Evolutionary conservation across 139 green algal genomes (phyloP), one percentile per base, ranked within the genome.

Genomic region (Monoraphidium neglectum): DNA sequence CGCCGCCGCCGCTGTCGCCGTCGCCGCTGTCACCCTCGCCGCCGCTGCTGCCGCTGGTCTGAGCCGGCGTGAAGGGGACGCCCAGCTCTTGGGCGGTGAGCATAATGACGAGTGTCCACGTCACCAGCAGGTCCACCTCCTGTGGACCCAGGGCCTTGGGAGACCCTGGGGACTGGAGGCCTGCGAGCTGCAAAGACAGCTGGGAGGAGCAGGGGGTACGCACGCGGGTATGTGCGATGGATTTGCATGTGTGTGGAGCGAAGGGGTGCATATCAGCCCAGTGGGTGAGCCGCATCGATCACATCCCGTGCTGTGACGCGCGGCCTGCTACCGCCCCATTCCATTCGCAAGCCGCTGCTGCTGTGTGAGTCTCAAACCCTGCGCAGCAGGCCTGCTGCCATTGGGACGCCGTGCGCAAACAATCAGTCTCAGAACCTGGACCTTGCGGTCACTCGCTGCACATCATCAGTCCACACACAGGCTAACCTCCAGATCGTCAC

Each of bases 71-170:
- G 5, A 81, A 66, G 0, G 82, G 74, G 54, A 93, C 40, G 4
- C 82, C 89, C 30, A 93, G 71, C 33, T 84, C 77, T 56, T 88
- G 35, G 21, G 91, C 69, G 0, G 90, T 88, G 30, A 94, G 77
- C 59, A 92, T 84, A 3, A 93, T 72, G 0, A 94, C 53, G 1
- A 89, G 76, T 18, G 82, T 77, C 83, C 85, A 94, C 5, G 84
- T 87, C 8, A 88, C 60, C 32, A 94, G 73, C 4, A 92, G 49
- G 30, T 92, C 87, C 67, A 83, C 53, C 15, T 86, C 77, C 66
- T 80, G 61, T 0, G 66, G 38, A 23, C 33, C 51, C 56, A 86
- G 21, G 23, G 74, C 36, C 36, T 51, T 26, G n/a, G 56, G 12
- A 18, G 37, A 43, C 60, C 65, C 56, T n/a, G n/a, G 43, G 43